Evolutionary conservation across 345 rosid genomes (phyloP).

Genomic region (Raphanus raphanistrum): DNA sequence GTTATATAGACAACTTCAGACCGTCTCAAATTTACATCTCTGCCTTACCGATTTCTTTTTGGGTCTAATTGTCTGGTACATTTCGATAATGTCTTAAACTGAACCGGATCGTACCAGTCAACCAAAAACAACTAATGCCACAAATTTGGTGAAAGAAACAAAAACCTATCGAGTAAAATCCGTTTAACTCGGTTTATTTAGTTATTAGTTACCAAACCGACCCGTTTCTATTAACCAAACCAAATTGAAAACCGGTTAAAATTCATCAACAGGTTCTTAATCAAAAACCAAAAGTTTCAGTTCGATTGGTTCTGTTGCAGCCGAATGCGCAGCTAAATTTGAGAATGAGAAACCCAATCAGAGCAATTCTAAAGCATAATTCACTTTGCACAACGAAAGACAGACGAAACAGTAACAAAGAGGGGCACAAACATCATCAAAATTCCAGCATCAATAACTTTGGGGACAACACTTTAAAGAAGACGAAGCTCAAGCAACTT

Average conservation of each 20-base stretch:
- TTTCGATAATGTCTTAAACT: not conserved
- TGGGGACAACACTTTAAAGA: not conserved
- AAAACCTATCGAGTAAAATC: not conserved
- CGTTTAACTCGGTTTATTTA: too few species aligned
- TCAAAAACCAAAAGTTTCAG: too few species aligned
- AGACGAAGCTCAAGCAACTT: constrained; percentile 38
- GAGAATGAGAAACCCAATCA: too few species aligned
- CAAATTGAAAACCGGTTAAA: not conserved
- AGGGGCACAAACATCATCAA: not conserved
- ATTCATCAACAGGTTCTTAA: too few species aligned
- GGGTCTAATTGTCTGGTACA: not conserved
- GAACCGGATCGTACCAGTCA: constrained; percentile 5
- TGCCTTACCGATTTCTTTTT: not conserved
- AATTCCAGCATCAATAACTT: not conserved
- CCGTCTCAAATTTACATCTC: too few species aligned
- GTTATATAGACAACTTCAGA: too few species aligned
- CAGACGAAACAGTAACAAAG: not conserved
- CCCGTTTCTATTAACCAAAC: not conserved
- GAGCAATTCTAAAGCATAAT: too few species aligned
- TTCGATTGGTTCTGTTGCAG: too few species aligned
- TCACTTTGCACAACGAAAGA: not conserved
- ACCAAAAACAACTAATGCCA: not conserved
- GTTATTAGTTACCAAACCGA: too few species aligned
- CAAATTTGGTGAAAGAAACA: not conserved
- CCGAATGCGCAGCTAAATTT: too few species aligned